Conservation (phyloP, 192 early-diverging fungal genomes). For the Entomortierella beljakovae region DNA sequence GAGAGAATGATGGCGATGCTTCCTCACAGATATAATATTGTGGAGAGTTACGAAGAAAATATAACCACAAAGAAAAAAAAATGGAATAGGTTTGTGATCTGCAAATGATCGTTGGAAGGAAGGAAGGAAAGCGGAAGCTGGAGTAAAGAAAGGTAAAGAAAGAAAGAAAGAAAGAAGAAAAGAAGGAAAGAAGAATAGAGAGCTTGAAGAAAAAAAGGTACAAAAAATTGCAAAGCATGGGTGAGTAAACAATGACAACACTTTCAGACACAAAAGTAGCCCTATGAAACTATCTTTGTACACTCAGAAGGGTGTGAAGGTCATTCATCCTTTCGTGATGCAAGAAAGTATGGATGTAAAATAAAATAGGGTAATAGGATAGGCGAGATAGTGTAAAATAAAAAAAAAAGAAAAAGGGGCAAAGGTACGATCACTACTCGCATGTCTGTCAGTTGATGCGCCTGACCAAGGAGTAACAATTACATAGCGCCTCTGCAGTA, state of each 20-base stretch:
- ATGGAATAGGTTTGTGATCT: background rate
- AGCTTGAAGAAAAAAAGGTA: background rate
- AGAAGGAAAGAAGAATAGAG: background rate
- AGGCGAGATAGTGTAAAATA: too few species aligned
- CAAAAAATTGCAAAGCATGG: background rate
- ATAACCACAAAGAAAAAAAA: background rate
- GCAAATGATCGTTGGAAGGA: too few species aligned
- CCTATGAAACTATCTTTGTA: background rate
- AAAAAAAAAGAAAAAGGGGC: conserved; percentile 33
- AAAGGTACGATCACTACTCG: conserved; percentile 10
- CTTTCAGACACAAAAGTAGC: too few species aligned
- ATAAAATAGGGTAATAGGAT: too few species aligned
- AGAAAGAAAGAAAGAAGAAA: background rate
- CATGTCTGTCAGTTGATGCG: conserved; percentile 32
- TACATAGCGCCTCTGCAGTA: conserved; percentile 1
- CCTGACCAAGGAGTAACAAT: conserved; percentile 2
- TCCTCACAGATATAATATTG: background rate
- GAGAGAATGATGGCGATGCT: background rate
- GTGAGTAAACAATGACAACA: too few species aligned
- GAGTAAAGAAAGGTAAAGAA: too few species aligned
- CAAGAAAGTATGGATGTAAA: background rate
- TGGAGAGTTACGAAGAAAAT: background rate
- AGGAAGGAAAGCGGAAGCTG: too few species aligned
- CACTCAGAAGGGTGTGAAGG: conserved; percentile 5
- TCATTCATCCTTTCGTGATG: conserved; percentile 22